Base-by-base conservation (phyloP, 2,329 filamentous ascomycete species). In the Fonsecaea multimorphosa region DNA sequence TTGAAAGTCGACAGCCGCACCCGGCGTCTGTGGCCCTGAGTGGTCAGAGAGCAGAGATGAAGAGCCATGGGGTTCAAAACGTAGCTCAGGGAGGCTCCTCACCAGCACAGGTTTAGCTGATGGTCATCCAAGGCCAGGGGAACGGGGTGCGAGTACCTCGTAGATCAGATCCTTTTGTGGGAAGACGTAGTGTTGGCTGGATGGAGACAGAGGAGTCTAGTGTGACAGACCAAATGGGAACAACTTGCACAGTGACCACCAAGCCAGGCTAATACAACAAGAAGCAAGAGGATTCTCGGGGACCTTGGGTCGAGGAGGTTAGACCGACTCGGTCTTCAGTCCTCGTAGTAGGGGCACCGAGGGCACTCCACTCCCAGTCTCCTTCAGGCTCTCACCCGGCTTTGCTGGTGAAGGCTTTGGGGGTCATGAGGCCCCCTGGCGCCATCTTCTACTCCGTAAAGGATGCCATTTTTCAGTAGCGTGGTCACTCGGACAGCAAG, bases 141-240 rank as follows among this genome's bases (percentile, higher is more conserved):
- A 34, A 32, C 6, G 11, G 46, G 31, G 58, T n/a, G n/a, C n/a
- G n/a, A n/a, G 29, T 8, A 31, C 29, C 29, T n/a, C 3, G 29
- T 34, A 34, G 44, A 60, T 60, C 58, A 24, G 12, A 22, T 31
- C 58, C 34, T 22, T 32, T 52, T 53, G 12, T 16, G 44, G 58
- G 32, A 60, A 60, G 46, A 53, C 19, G 56, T 27, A 49, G 38
- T 29, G 16, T 44, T 8, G 11, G 19, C 11, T 19, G 16, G 19
- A 60, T 38, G 58, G 46, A 29, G 58, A 34, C 31, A 3, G 16
- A 49, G 12, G 22, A 31, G 22, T 27, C 29, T n/a, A 27, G 46
- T 44, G 46, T 38, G 44, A 32, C 44, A 24, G 40, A 52, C 32
- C 8, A 29, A 31, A 32, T 4, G 24, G 34, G 29, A 49, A 22